Base-by-base conservation (phyloP, 306 rosid species). In the Medicago ruthenica region DNA sequence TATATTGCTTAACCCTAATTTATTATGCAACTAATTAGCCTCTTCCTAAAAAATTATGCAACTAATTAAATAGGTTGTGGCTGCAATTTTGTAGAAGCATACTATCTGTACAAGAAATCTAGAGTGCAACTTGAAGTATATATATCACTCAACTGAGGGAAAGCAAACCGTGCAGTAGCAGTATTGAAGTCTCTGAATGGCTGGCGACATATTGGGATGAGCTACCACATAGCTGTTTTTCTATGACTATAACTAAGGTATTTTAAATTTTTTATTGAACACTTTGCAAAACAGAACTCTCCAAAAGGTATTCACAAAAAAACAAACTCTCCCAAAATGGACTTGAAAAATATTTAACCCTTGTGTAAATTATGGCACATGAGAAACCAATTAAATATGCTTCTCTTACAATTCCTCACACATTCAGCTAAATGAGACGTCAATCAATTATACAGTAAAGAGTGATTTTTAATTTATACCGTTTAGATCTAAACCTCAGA, bases 181-280 rank as follows among this genome's bases (percentile, higher is more conserved):
- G 66, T 57, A 70, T 59, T 73, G 71, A 78, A 74, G 71, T 45
- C 57, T 57, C 73, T 76, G 47, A 73, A 80, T 67, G 85, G 80
- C 80, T 73, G 87, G 81, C 75, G 13, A 80, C 76, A 69, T 58
- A 61, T 75, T 77, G 83, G 81, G 62, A 84, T 77, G 85, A 63
- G 87, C 76, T 81, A 79, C 80, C 13, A 11, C 74, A 31, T 67
- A 66, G 85, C 81, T 79, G 85, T 66, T 81, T 36, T 78, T 31
- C 54, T 14, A 60, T 60, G 12, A 31, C 64, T 8, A 48, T 5
- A 47, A 10, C 48, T 53, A 53, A 7, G 10, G 27, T 70, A 62
- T 80, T 79, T 67, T 53, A 67, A 76, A 9, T 21, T 18, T 84
- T 75, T 75, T 67, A 59, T 67, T 27, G 48, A 71, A 50, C 72